Evolutionary conservation across 768 basidiomycete species (phyloP).

Genomic region (Tricholoma sp.): DNA sequence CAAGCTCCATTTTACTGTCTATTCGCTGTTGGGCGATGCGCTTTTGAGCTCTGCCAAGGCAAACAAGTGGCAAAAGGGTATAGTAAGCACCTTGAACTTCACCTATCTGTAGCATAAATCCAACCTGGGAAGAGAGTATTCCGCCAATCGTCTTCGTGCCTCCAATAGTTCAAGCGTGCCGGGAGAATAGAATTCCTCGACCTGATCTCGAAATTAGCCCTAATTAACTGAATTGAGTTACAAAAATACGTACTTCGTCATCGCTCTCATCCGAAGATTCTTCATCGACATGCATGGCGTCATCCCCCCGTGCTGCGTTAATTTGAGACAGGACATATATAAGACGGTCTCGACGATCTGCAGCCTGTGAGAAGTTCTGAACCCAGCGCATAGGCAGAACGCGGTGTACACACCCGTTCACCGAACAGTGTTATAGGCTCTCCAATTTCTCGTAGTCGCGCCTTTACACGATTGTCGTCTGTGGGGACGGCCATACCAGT

Average conservation of each 20-base stretch:
- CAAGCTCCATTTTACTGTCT: slow-evolving; percentile 83
- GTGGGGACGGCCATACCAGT: slow-evolving; percentile 88
- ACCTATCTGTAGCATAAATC: slow-evolving; percentile 56
- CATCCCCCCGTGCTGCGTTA: slow-evolving; percentile 80
- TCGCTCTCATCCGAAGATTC: slow-evolving; percentile 66
- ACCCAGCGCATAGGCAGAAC: slow-evolving; percentile 3
- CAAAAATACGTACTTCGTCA: slow-evolving; percentile 54
- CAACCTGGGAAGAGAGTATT: slow-evolving; percentile 94
- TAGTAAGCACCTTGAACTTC: slow-evolving; percentile 74
- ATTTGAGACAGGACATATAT: slow-evolving; percentile 95
- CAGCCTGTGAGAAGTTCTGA: slow-evolving; percentile 53
- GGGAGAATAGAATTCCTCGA: slow-evolving; percentile 94
- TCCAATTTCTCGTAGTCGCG: slow-evolving; percentile 84
- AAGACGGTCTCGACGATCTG: slow-evolving; percentile 92
- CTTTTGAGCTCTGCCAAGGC: slow-evolving; percentile 83
- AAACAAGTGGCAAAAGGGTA: slow-evolving; percentile 32
- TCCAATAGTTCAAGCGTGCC: slow-evolving; percentile 85
- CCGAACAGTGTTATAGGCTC: slow-evolving; percentile 98
- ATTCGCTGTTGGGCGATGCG: slow-evolving; percentile 88
- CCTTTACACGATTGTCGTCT: slow-evolving; percentile 90
- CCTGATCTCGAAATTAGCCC: slow-evolving; percentile 34
- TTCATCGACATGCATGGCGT: slow-evolving; percentile 69
- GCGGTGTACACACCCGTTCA: slow-evolving; percentile 72
- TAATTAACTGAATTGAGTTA: background rate
- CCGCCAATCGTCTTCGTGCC: slow-evolving; percentile 80